Percentiles rank a stretch among this genome's conserved stretches.
phyloP scores from a whole-genome alignment of 2,329 filamentous ascomycete species.

The Tympanopsis confertula region DNA sequence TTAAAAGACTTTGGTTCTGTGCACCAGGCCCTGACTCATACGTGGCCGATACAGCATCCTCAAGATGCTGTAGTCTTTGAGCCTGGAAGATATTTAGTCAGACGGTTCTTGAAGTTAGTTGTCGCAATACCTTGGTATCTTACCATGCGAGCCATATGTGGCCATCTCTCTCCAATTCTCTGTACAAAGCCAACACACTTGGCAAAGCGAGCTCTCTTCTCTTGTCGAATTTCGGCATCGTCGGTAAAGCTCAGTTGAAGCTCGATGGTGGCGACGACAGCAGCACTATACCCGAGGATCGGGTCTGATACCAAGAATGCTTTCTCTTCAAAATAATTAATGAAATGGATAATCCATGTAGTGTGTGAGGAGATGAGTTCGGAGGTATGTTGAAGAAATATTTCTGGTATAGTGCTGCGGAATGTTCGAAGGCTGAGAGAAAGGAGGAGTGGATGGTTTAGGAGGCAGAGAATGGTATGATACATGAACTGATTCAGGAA shows the following conservation, averaged over 20 bases:
- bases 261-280: constrained; percentile 35
- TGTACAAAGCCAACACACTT: background rate
- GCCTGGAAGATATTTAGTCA: background rate
- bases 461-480: constrained; percentile 32
- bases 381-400: constrained; percentile 33
- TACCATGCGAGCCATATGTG: background rate
- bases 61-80: background rate
- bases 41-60: background rate
- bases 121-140: background rate
- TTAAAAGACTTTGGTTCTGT: background rate
- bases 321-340: constrained; percentile 30
- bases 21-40: background rate
- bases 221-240: background rate
- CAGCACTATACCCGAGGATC: constrained; percentile 30
- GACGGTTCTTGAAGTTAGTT: background rate
- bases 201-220: background rate
- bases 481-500: constrained; percentile 34
- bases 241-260: constrained; percentile 28
- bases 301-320: constrained; percentile 30
- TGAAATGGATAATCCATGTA: constrained; percentile 33
- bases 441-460: constrained; percentile 33
- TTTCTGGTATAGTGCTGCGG: constrained; percentile 32
- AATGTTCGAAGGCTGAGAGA: constrained; percentile 32
- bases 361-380: constrained; percentile 33
- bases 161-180: background rate